A percentile compares a stretch with the other conserved stretches of the same genome.
These are phyloP conservation scores for Neoascochyta sp. DNA, from an alignment of 2,329 filamentous ascomycete species.

Conservation along the genomic window DNA sequence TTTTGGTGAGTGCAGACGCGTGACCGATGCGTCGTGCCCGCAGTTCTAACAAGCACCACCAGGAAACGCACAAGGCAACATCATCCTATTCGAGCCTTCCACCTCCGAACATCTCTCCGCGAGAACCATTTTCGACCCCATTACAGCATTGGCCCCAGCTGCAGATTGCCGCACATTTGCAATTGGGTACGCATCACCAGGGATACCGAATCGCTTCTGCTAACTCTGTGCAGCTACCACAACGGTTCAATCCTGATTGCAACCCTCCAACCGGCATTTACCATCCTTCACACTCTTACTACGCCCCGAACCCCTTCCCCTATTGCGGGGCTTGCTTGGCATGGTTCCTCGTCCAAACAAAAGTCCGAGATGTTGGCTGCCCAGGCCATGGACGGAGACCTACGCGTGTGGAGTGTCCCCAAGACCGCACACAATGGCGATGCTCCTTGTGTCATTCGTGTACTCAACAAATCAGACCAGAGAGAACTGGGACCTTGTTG, in stretches of 20 bases:
- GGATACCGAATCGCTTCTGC: constrained; percentile 6
- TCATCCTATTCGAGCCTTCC: constrained; percentile 89
- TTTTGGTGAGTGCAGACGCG: constrained; percentile 79
- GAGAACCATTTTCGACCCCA: constrained; percentile 88
- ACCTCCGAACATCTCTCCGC: constrained; percentile 90
- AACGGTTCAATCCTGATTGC: constrained; percentile 93
- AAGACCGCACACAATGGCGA: constrained; percentile 69
- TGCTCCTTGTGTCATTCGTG: constrained; percentile 80
- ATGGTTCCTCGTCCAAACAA: constrained; percentile 91
- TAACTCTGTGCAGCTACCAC: constrained; percentile 63
- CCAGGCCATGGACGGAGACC: constrained; percentile 85
- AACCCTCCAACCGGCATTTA: constrained; percentile 85
- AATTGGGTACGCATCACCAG: constrained; percentile 65
- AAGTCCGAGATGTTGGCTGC: constrained; percentile 97
- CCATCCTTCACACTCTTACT: constrained; percentile 86
- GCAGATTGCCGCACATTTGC: constrained; percentile 92
- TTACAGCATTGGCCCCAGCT: constrained; percentile 87
- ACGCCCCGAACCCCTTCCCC: constrained; percentile 81
- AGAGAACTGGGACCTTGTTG: constrained; percentile 76
- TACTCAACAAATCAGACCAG: constrained; percentile 75
- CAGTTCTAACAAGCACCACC: constrained; percentile 9
- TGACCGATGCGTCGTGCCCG: too few relatives aligned
- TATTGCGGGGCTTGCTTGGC: constrained; percentile 85
- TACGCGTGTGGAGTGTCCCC: constrained; percentile 93
- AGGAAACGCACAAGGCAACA: constrained; percentile 90